These are phyloP conservation scores for Aurantiochytrium sp. DNA, from an alignment of 108 stramenopile species.

Conservation along the genomic window DNA sequence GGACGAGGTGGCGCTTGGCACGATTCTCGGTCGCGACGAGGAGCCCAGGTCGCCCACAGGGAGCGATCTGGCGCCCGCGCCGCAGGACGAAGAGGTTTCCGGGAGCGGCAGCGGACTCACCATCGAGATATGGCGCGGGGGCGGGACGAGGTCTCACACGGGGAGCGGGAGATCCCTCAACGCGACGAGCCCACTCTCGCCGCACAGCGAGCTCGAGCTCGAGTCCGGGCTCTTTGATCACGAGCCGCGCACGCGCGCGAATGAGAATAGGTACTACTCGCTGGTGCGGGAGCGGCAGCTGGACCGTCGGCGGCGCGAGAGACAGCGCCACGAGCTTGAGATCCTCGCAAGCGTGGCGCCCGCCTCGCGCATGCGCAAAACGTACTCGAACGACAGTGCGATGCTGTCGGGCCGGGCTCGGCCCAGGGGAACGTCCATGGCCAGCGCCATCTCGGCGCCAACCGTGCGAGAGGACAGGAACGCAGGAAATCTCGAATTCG, in stretches of 20 bases:
- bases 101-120: neutral
- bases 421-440: too few species aligned
- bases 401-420: too few species aligned
- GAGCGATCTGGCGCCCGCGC: too few species aligned
- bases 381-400: neutral
- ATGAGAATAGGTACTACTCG: neutral
- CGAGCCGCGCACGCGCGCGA: neutral
- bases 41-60: too few species aligned
- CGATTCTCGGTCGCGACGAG: too few species aligned
- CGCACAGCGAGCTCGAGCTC: neutral
- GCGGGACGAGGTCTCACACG: too few species aligned
- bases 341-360: neutral
- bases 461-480: neutral
- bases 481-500: neutral
- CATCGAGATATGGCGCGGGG: neutral
- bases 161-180: too few species aligned
- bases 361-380: neutral
- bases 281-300: neutral
- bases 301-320: neutral
- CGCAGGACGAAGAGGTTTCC: neutral
- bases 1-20: too few species aligned
- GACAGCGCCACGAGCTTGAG: neutral
- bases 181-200: too few species aligned
- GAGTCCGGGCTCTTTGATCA: neutral
- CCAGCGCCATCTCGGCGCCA: too few species aligned